phyloP scores from a whole-genome alignment of 2,329 filamentous ascomycete genomes.

The Aspergillus flavus region DNA sequence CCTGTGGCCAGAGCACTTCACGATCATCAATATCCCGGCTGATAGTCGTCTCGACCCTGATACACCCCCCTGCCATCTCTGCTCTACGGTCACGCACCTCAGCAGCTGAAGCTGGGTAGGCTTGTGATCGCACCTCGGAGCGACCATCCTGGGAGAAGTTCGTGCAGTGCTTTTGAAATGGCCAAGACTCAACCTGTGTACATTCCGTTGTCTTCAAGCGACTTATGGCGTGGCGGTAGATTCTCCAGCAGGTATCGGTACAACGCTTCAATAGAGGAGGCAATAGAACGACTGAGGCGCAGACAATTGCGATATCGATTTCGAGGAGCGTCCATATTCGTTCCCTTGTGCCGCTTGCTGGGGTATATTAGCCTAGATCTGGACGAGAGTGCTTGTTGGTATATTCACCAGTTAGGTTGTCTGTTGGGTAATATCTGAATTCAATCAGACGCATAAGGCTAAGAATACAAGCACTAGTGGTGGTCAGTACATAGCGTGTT shows the following conservation, averaged over 20 bases:
- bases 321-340: conserved; percentile 5
- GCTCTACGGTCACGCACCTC: neutral
- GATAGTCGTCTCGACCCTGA: conserved; percentile 3
- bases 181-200: neutral
- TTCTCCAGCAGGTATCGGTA: neutral
- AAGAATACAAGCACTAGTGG: neutral
- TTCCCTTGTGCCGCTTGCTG: neutral
- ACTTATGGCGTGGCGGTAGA: neutral
- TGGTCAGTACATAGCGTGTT: too few species aligned
- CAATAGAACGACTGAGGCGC: neutral
- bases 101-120: neutral
- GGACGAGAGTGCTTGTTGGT: too few species aligned
- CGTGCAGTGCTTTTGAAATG: conserved; percentile 1
- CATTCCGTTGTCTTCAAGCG: neutral
- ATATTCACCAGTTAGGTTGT: neutral
- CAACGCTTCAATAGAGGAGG: neutral
- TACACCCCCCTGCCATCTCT: neutral
- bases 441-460: conserved; percentile 5
- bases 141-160: conserved; percentile 1
- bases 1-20: neutral
- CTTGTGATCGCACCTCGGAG: conserved; percentile 6
- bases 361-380: neutral
- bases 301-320: conserved; percentile 1
- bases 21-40: neutral
- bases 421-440: neutral